Base-by-base conservation (phyloP, 805 yeast species). In the Yarrowia hollandica region DNA sequence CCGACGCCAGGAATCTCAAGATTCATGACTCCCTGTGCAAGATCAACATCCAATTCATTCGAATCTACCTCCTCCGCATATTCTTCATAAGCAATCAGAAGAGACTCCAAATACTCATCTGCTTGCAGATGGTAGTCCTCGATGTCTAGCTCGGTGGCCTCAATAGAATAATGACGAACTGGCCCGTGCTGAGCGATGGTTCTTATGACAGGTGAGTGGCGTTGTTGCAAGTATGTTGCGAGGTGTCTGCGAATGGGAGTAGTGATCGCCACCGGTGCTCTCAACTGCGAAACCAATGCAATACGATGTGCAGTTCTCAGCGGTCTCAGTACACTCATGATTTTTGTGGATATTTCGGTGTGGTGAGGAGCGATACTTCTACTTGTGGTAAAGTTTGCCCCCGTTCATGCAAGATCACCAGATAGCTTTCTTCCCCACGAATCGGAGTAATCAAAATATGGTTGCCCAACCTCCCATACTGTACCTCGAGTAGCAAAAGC, bases 21-120 rank as follows among this genome's bases (percentile, higher is more conserved):
- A 0, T 92, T 84, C 72, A 94, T 72, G 8, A 94, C 97, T 7
- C 99, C 99, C 64, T 86, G 92, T 66, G 72, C 66, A 10, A 86
- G 79, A 72, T 94, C 90, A 60, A 85, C 79, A 69, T 87, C 90
- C n/a, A 89, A 72, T 26, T 81, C 80, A 4, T 88, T 87, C 54
- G 58, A 52, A 14, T 52, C 58, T 16, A 71, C 71, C 11, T 70
- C 68, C 63, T 88, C 96, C 19, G 86, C 77, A 23, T 91, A 74
- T 4, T 68, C 75, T 65, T 91, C 97, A 63, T 88, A 74, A 44
- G 82, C 82, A 46, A 83, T 88, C 16, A 84, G 75, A 39, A 94
- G 72, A 1, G 72, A 64, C 65, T 92, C 97, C 56, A 94, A 72
- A 60, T 89, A 86, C 18, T 74, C 77, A 62, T 86, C 86, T 1